Evolutionary conservation across 257 asterid species (phyloP).

Genomic region (Fraxinus cuspidata): DNA sequence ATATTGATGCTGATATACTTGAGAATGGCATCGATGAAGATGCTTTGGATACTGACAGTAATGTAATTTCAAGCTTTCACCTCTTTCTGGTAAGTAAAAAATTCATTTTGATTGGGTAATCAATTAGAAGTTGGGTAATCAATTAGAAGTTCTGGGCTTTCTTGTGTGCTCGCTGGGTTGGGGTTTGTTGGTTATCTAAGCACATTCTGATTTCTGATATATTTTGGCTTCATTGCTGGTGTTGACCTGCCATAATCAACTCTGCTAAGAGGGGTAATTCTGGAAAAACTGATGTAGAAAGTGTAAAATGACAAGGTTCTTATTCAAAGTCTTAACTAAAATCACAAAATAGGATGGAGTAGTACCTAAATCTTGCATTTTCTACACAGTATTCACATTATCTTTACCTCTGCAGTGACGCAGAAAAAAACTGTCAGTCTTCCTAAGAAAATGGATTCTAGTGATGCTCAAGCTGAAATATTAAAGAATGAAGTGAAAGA

Average conservation of each 20-base stretch:
- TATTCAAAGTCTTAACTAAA: background rate
- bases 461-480: constrained; percentile 35
- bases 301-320: background rate
- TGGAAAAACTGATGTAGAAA: background rate
- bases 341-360: background rate
- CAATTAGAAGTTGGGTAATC: too few relatives aligned
- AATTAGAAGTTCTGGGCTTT: background rate
- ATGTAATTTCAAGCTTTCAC: constrained; percentile 38
- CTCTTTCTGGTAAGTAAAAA: constrained; percentile 58
- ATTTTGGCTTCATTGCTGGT: background rate
- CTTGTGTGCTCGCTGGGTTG: background rate
- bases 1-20: constrained; percentile 35
- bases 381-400: constrained; percentile 10
- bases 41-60: constrained; percentile 40
- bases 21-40: constrained; percentile 42
- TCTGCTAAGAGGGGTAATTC: background rate
- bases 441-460: constrained; percentile 38
- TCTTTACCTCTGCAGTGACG: constrained; percentile 39
- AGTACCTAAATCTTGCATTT: constrained; percentile 18
- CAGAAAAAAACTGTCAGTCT: constrained; percentile 48
- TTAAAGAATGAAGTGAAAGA: constrained; percentile 43
- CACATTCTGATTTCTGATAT: background rate
- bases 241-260: background rate
- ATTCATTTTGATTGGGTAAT: constrained; percentile 2
- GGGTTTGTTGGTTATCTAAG: background rate